Percentiles rank a stretch among this genome's conserved stretches.
Evolutionary conservation across 805 yeast genomes (phyloP).

Genomic region (Suhomyces tanzawaensis): DNA sequence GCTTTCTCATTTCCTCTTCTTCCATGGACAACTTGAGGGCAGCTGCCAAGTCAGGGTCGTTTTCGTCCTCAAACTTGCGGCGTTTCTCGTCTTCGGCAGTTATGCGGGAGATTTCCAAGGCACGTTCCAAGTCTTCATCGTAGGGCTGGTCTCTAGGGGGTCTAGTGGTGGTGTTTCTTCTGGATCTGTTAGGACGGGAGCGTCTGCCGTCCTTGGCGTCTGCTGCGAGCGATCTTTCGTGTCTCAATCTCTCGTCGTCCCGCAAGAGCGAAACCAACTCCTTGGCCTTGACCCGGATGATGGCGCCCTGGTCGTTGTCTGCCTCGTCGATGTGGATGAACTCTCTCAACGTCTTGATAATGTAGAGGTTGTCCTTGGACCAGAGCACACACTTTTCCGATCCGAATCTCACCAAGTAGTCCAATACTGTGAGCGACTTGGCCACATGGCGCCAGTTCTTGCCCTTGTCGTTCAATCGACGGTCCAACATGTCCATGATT

Average conservation of each 20-base stretch:
- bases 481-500: constrained; percentile 91
- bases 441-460: constrained; percentile 97
- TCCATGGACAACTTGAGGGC: constrained; percentile 73
- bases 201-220: constrained; percentile 22
- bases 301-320: constrained; percentile 83
- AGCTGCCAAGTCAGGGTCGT: constrained; percentile 61
- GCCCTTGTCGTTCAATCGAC: constrained; percentile 91
- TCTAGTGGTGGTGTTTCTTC: constrained; percentile 17
- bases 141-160: constrained; percentile 39
- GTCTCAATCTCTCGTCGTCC: constrained; percentile 76
- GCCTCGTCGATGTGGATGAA: constrained; percentile 77
- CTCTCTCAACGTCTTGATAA: constrained; percentile 86
- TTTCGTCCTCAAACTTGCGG: constrained; percentile 46
- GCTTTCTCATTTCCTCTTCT: constrained; percentile 68
- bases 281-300: constrained; percentile 83
- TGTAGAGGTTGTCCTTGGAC: constrained; percentile 85
- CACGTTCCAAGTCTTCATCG: constrained; percentile 76
- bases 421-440: constrained; percentile 85
- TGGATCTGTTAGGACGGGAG: constrained; percentile 25
- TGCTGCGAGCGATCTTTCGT: constrained; percentile 56
- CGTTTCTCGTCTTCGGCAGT: constrained; percentile 84
- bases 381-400: constrained; percentile 86
- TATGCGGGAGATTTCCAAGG: constrained; percentile 72
- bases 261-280: constrained; percentile 76
- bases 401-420: constrained; percentile 81